phyloP scores from a whole-genome alignment of 768 basidiomycete species.

The Amanita molliuscula region DNA sequence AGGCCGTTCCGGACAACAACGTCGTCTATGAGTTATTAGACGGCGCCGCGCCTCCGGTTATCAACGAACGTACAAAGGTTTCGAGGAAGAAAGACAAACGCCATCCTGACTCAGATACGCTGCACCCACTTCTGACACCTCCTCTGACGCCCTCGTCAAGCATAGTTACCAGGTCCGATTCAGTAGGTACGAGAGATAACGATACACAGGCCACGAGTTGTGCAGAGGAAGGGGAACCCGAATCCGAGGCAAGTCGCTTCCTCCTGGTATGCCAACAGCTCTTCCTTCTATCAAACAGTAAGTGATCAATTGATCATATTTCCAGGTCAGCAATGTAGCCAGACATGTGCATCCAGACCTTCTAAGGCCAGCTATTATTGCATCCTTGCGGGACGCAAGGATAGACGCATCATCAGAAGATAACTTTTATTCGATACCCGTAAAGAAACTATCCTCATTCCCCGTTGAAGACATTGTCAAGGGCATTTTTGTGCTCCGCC shows the following conservation, averaged over 20 bases:
- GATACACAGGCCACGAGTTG: conserved; percentile 11
- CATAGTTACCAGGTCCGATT: conserved; percentile 21
- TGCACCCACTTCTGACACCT: conserved; percentile 43
- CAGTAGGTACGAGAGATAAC: conserved; percentile 5
- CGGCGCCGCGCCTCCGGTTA: conserved; percentile 13
- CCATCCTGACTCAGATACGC: conserved; percentile 24
- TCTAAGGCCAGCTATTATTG: conserved; percentile 17
- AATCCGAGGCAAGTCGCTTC: conserved; percentile 1
- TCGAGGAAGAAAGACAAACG: conserved; percentile 19
- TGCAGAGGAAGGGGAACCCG: conserved; percentile 12
- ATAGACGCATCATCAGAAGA: neutral
- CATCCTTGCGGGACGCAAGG: neutral
- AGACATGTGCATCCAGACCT: conserved; percentile 15
- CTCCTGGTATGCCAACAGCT: neutral
- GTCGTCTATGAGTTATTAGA: neutral
- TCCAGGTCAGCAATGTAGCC: conserved; percentile 29
- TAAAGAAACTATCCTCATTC: neutral
- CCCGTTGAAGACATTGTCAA: conserved; percentile 26
- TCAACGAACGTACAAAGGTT: conserved; percentile 10
- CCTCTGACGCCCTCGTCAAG: conserved; percentile 64
- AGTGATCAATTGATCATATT: too few relatives aligned
- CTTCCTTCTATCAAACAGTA: neutral
- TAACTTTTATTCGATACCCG: neutral
- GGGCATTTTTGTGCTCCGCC: conserved; percentile 44
- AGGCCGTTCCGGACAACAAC: neutral